These are phyloP conservation scores for Daldinia sp. DNA, from an alignment of 2,329 filamentous ascomycete species.

Conservation along the genomic window DNA sequence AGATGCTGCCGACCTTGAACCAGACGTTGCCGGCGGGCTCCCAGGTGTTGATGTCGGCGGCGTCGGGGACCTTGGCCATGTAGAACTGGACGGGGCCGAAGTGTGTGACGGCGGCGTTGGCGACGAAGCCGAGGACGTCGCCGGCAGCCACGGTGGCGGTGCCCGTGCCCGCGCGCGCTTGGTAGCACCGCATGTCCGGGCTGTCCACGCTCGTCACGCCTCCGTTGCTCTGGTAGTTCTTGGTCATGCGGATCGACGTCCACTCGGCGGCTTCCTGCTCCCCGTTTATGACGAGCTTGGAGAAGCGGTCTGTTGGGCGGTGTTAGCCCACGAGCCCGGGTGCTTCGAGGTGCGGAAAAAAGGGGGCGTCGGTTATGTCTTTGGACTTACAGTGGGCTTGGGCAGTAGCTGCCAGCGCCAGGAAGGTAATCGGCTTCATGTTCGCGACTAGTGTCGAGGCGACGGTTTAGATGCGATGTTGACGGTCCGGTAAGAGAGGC, in stretches of 20 bases:
- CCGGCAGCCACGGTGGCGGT: slow-evolving; percentile 44
- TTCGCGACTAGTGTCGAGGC: not conserved
- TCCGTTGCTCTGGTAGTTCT: slow-evolving; percentile 48
- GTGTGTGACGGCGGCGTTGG: slow-evolving; percentile 44
- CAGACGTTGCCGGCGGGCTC: slow-evolving; percentile 47
- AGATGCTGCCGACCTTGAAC: slow-evolving; percentile 47
- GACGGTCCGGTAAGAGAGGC: slow-evolving; percentile 13
- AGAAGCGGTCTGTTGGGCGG: slow-evolving; percentile 44
- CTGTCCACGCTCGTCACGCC: slow-evolving; percentile 46
- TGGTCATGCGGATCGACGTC: slow-evolving; percentile 45
- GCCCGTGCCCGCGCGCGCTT: slow-evolving; percentile 37
- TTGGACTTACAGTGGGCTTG: slow-evolving; percentile 28
- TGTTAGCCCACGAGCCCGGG: not conserved
- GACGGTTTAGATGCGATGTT: not conserved
- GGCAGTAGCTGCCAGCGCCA: slow-evolving; percentile 26
- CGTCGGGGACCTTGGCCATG: slow-evolving; percentile 46
- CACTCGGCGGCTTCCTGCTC: slow-evolving; percentile 41
- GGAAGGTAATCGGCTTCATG: slow-evolving; percentile 27
- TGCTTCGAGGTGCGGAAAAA: not conserved
- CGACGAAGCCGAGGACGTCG: slow-evolving; percentile 43
- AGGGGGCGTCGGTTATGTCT: not conserved
- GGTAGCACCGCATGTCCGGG: slow-evolving; percentile 48
- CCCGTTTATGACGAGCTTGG: slow-evolving; percentile 42
- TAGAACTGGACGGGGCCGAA: slow-evolving; percentile 48
- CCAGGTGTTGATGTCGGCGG: slow-evolving; percentile 45